Base-by-base conservation (phyloP, 176 grass and related monocot species). In the Triticum turgidum region DNA sequence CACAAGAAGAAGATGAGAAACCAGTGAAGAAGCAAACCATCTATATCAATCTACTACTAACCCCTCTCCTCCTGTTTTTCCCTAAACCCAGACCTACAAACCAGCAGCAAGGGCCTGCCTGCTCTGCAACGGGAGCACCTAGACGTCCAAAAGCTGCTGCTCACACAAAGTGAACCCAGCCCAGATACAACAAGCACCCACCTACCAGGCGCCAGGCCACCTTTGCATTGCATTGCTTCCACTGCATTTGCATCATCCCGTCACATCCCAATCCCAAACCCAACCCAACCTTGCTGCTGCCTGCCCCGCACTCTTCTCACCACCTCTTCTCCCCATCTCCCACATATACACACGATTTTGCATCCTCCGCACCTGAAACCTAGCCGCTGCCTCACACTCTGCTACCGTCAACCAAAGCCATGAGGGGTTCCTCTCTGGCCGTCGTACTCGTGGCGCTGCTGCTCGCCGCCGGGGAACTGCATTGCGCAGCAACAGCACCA, bases 91-190 rank as follows among this genome's bases (percentile, higher is more conserved):
- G 6, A 74, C 24, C 5, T 74, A 47, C 41, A 38, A 41, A 42
- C 37, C n/a, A n/a, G n/a, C n/a, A 49, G 22, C 41, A 27, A 74
- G 11, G 10, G 39, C 6, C 21, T 24, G 69, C 11, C 41, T 10
- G 41, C 42, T 2, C 37, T 38, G 37, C n/a, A n/a, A n/a, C n/a
- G n/a, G n/a, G n/a, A n/a, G n/a, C n/a, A n/a, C n/a, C n/a, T n/a
- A n/a, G n/a, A n/a, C n/a, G n/a, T 10, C 11, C 4, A 22, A 10
- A 10, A 20, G 21, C 35, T 24, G 37, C 69, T 76, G 73, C 73
- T 76, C 83, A 89, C 77, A 81, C 77, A 89, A 89, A 83, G 80
- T 5, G 44, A 41, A 32, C 73, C 44, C 44, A 45, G 44, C 44
- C 44, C 33, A 73, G 47, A 35, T 17, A 24, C 8, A 85, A 88